Evolutionary conservation across 495 filamentous ascomycete genomes (phyloP).

Genomic region (Tuber aestivum): DNA sequence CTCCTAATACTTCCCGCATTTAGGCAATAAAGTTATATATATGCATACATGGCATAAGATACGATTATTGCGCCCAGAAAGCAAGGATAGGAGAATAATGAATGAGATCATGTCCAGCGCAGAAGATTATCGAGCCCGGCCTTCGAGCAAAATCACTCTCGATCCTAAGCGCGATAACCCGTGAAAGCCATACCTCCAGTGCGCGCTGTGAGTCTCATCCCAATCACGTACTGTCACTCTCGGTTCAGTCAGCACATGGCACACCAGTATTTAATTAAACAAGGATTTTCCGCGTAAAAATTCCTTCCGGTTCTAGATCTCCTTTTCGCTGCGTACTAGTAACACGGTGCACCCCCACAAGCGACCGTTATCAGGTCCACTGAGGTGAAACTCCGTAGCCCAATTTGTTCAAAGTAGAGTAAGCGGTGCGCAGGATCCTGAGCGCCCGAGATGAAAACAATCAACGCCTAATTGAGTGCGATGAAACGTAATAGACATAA

Average conservation of each 20-base stretch:
- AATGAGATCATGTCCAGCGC: neutral
- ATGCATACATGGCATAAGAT: neutral
- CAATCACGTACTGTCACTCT: neutral
- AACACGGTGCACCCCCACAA: neutral
- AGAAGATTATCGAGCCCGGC: neutral
- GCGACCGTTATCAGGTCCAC: neutral
- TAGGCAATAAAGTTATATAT: neutral
- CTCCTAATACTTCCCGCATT: neutral
- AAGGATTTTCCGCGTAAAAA: neutral
- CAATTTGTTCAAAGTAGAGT: neutral
- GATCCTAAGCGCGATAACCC: neutral
- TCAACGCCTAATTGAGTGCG: neutral
- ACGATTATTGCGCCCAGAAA: neutral
- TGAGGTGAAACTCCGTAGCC: neutral
- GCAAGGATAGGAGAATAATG: neutral
- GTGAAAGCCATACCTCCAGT: neutral
- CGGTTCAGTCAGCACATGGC: too few species aligned
- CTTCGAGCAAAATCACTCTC: neutral
- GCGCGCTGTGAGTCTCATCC: neutral
- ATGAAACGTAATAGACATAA: neutral
- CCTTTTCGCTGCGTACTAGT: neutral
- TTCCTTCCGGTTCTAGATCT: neutral
- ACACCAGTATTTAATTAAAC: too few species aligned
- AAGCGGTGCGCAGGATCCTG: neutral
- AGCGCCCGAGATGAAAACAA: neutral